phyloP scores from a whole-genome alignment of 2,329 filamentous ascomycete species.

The Phialophora verrucosa region DNA sequence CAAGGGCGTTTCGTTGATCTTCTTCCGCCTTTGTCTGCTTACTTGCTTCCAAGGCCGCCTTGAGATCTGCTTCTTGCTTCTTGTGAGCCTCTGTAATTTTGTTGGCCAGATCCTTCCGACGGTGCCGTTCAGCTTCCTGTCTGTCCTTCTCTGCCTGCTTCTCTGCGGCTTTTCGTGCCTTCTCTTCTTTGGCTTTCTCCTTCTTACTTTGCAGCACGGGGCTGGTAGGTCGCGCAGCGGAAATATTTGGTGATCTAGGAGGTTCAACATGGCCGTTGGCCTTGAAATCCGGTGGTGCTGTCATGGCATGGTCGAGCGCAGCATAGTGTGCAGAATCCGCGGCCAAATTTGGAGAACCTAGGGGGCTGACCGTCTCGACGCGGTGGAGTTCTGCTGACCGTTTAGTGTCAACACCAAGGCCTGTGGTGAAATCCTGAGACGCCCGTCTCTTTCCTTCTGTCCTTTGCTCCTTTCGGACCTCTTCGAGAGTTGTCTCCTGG shows the following conservation, averaged over 20 bases:
- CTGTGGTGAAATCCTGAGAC: constrained; percentile 55
- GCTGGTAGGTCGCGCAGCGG: constrained; percentile 42
- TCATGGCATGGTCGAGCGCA: constrained; percentile 69
- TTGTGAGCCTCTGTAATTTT: constrained; percentile 63
- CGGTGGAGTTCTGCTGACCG: constrained; percentile 48
- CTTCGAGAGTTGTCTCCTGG: constrained; percentile 80
- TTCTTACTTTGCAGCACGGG: constrained; percentile 65
- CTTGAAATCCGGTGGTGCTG: constrained; percentile 58
- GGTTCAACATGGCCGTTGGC: constrained; percentile 40
- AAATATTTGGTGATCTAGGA: constrained; percentile 32
- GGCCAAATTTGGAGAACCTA: constrained; percentile 42
- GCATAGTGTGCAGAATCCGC: constrained; percentile 55
- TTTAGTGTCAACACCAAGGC: constrained; percentile 43
- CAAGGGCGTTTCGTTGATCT: constrained; percentile 45
- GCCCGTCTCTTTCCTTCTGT: constrained; percentile 66
- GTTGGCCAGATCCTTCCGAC: constrained; percentile 59
- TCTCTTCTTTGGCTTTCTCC: constrained; percentile 64
- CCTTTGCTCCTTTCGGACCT: constrained; percentile 78
- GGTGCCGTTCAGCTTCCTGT: constrained; percentile 64
- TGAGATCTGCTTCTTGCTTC: constrained; percentile 67
- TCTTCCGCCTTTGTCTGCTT: constrained; percentile 66
- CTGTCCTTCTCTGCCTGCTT: constrained; percentile 62
- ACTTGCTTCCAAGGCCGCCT: constrained; percentile 69
- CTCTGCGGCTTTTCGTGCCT: constrained; percentile 60
- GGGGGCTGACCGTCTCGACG: constrained; percentile 47